Conservation (phyloP, 2,329 filamentous ascomycete genomes). For the Colletotrichum sp. region DNA sequence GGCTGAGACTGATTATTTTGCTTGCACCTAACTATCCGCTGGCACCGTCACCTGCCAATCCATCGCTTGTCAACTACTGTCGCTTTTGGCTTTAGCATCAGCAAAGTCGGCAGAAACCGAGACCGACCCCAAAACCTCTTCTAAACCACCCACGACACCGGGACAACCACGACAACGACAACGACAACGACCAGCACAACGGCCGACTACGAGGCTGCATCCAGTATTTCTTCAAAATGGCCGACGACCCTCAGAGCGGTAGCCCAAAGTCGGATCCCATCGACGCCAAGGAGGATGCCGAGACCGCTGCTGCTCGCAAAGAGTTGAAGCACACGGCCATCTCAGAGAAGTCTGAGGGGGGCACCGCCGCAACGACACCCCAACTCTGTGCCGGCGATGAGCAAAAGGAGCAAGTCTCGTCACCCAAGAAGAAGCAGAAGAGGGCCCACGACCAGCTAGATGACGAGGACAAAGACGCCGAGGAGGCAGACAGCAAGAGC, state of each 20-base stretch:
- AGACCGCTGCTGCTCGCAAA: constrained; percentile 66
- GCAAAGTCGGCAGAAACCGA: neutral
- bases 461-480: constrained; percentile 46
- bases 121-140: neutral
- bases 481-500: constrained; percentile 48
- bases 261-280: constrained; percentile 42
- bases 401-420: constrained; percentile 56
- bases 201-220: neutral
- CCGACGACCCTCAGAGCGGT: constrained; percentile 45
- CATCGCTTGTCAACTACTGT: neutral
- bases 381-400: constrained; percentile 36
- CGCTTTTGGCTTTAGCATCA: neutral
- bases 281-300: constrained; percentile 60
- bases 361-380: constrained; percentile 26
- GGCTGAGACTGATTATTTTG: neutral
- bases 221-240: constrained; percentile 37
- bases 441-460: constrained; percentile 62
- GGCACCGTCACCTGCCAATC: neutral
- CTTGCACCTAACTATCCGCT: neutral
- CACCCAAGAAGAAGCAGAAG: constrained; percentile 71
- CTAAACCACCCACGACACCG: neutral
- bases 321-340: constrained; percentile 69
- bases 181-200: neutral
- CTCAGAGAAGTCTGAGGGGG: constrained; percentile 49
- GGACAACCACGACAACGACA: neutral